These are phyloP conservation scores for Phlyctochytrium bullatum DNA, from an alignment of 192 early-diverging fungal genomes.

Conservation along the genomic window DNA sequence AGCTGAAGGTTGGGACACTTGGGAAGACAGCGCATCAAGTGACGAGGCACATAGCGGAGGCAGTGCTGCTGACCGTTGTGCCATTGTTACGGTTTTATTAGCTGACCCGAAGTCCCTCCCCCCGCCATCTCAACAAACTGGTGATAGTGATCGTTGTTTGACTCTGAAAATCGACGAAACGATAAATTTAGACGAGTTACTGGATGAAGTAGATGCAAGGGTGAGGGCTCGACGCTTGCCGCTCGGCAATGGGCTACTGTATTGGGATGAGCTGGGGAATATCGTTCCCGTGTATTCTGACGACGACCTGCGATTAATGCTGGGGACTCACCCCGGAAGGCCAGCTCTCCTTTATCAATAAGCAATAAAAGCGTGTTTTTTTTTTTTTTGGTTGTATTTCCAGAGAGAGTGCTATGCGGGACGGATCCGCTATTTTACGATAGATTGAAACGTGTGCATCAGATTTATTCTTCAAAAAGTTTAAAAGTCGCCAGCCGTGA, in stretches of 20 bases:
- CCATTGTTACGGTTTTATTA: background rate
- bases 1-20: background rate
- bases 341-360: background rate
- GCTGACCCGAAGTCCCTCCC: background rate
- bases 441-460: too few species aligned
- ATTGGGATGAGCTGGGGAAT: background rate
- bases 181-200: background rate
- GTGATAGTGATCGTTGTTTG: background rate
- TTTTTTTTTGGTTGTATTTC: conserved; percentile 2
- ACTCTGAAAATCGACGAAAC: background rate
- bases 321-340: background rate
- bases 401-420: too few species aligned
- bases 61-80: background rate
- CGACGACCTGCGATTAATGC: background rate
- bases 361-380: too few species aligned
- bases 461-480: background rate
- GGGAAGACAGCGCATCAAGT: background rate
- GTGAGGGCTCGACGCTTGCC: background rate
- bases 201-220: background rate
- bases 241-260: background rate
- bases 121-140: background rate
- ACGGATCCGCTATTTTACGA: too few species aligned
- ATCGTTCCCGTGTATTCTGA: background rate
- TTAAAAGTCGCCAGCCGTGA: background rate
- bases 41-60: background rate